Conservation (phyloP, 208 protist genomes). For the Trypanosoma cruzi region DNA sequence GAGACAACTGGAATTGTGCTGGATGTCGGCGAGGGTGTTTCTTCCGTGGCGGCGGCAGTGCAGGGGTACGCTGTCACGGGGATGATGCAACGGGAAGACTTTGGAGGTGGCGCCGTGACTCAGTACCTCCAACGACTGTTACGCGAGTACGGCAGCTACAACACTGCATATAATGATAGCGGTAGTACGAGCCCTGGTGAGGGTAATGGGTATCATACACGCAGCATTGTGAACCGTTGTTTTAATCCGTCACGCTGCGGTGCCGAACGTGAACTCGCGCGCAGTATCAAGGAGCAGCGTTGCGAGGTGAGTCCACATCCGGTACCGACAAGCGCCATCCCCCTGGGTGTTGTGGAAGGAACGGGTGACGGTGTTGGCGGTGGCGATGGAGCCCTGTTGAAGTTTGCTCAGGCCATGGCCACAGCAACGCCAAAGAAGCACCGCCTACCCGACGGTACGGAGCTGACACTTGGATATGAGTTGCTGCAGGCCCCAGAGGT, state of each 20-base stretch:
- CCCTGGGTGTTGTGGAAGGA: not conserved
- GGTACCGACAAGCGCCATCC: slow-evolving; percentile 3
- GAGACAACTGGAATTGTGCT: slow-evolving; percentile 61
- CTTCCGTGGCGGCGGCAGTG: slow-evolving; percentile 54
- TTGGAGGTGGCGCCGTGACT: slow-evolving; percentile 48
- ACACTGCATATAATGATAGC: not conserved
- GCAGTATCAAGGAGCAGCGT: slow-evolving; percentile 48
- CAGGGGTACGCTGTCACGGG: slow-evolving; percentile 47
- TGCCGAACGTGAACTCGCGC: slow-evolving; percentile 48
- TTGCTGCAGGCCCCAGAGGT: slow-evolving; percentile 65
- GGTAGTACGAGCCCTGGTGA: not conserved
- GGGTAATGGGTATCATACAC: not conserved
- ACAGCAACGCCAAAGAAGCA: slow-evolving; percentile 24
- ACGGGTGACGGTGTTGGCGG: slow-evolving; percentile 48
- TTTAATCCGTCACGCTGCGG: slow-evolving; percentile 37
- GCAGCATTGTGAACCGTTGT: not conserved
- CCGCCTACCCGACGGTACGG: slow-evolving; percentile 77
- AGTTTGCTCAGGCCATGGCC: slow-evolving; percentile 1
- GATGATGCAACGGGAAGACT: slow-evolving; percentile 52
- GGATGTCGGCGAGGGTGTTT: slow-evolving; percentile 57
- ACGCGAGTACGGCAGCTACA: slow-evolving; percentile 42
- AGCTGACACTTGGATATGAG: slow-evolving; percentile 56
- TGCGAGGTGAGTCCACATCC: slow-evolving; percentile 37
- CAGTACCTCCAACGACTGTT: slow-evolving; percentile 49
- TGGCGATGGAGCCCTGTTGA: slow-evolving; percentile 32